phyloP scores from a whole-genome alignment of 225 moss, liverwort and hornwort species.

The Neckera pumila region DNA sequence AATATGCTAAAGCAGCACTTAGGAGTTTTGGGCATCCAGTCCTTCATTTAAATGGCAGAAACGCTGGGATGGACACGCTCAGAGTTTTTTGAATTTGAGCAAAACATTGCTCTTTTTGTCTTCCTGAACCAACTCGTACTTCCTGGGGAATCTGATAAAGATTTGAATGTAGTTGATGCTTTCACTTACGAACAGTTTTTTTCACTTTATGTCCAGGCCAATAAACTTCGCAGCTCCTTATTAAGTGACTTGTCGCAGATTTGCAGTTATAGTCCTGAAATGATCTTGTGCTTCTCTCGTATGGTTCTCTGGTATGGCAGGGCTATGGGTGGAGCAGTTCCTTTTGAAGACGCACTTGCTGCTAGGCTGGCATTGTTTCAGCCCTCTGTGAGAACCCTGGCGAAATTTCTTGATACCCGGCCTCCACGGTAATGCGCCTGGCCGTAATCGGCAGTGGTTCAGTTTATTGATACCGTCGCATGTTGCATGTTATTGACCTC shows the following conservation, averaged over 20 bases:
- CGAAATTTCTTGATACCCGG: conserved; percentile 38
- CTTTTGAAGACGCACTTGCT: conserved; percentile 72
- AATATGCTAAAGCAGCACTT: background rate
- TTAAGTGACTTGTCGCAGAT: background rate
- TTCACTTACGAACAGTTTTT: background rate
- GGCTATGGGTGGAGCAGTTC: conserved; percentile 78
- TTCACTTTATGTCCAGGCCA: background rate
- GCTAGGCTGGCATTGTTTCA: conserved; percentile 66
- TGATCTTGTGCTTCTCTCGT: background rate
- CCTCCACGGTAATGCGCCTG: conserved; percentile 41
- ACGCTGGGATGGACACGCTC: background rate
- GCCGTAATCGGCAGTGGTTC: background rate
- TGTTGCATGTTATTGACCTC: background rate
- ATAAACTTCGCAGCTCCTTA: background rate
- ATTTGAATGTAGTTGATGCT: background rate
- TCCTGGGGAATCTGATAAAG: background rate
- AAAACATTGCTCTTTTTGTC: background rate
- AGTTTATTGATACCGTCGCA: background rate
- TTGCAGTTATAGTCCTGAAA: background rate
- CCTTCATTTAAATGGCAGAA: background rate
- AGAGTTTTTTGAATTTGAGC: background rate
- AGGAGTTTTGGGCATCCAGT: background rate
- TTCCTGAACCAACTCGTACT: background rate
- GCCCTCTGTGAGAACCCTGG: conserved; percentile 49
- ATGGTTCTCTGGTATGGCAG: conserved; percentile 25